A percentile compares a stretch with the other conserved stretches of the same genome.
phyloP scores from a whole-genome alignment of 1,284 basidiomycete species.

The Pterulicium gracile region DNA sequence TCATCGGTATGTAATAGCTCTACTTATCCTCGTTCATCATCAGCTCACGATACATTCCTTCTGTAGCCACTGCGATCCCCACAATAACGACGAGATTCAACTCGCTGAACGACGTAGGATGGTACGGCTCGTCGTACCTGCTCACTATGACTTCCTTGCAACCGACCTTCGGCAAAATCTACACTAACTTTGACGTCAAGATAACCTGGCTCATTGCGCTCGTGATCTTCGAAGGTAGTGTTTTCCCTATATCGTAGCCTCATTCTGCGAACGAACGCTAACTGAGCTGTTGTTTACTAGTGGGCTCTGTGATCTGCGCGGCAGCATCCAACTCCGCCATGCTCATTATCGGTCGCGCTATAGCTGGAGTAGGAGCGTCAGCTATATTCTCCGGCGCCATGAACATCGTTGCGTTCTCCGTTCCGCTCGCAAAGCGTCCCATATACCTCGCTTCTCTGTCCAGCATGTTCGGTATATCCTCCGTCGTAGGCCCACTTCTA shows the following conservation, averaged over 20 bases:
- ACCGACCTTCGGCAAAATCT: conserved; percentile 13
- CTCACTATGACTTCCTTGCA: conserved; percentile 18
- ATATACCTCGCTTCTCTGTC: conserved; percentile 25
- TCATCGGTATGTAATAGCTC: conserved; percentile 7
- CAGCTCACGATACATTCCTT: neutral
- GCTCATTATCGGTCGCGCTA: conserved; percentile 32
- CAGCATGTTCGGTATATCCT: conserved; percentile 26
- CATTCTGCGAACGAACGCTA: no score
- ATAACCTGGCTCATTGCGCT: conserved; percentile 21
- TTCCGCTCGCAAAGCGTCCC: conserved; percentile 20
- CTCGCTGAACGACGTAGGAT: conserved; percentile 6
- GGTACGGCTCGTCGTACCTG: conserved; percentile 20
- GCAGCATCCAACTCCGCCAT: conserved; percentile 30
- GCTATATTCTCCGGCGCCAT: conserved; percentile 30
- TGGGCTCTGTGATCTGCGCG: conserved; percentile 23
- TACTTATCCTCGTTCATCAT: neutral
- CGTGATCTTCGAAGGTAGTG: conserved; percentile 19
- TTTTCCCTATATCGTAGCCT: neutral
- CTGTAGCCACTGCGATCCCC: conserved; percentile 7
- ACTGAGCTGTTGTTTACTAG: no score
- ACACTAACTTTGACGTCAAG: conserved; percentile 15
- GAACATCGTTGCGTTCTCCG: conserved; percentile 27
- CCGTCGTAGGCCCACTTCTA: conserved; percentile 24
- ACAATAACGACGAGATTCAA: conserved; percentile 7
- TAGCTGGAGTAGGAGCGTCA: conserved; percentile 34